Evolutionary conservation across 2,329 filamentous ascomycete species (phyloP).

Genomic region (Domatiomyces catenatus): DNA sequence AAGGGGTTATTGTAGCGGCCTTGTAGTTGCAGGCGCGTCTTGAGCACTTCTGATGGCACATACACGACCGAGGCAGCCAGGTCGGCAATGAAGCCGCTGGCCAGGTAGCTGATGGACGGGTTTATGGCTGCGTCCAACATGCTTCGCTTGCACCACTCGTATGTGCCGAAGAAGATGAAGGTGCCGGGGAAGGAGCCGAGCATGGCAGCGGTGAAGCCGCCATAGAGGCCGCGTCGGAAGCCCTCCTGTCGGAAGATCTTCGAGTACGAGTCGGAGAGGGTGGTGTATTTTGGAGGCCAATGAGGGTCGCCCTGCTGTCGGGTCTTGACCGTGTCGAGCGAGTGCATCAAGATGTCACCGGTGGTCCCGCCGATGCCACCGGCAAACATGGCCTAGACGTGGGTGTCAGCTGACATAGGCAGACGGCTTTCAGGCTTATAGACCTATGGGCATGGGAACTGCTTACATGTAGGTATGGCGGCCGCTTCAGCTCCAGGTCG

Average conservation of each 20-base stretch:
- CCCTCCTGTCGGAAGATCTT: constrained; percentile 92
- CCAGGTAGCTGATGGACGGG: constrained; percentile 70
- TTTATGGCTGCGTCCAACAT: constrained; percentile 75
- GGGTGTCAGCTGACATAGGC: constrained; percentile 14
- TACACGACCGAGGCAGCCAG: constrained; percentile 84
- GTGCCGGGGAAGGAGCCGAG: constrained; percentile 88
- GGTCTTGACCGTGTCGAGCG: constrained; percentile 94
- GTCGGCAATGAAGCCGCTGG: constrained; percentile 82
- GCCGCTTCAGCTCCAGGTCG: constrained; percentile 27
- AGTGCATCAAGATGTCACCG: constrained; percentile 97
- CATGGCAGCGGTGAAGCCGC: constrained; percentile 82
- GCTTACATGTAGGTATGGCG: constrained; percentile 50
- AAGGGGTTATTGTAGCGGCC: constrained; percentile 89
- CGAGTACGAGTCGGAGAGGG: constrained; percentile 75
- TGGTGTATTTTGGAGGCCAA: constrained; percentile 81
- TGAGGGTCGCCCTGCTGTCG: constrained; percentile 92
- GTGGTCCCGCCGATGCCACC: constrained; percentile 84
- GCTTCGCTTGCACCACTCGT: constrained; percentile 84
- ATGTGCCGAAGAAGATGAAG: constrained; percentile 86
- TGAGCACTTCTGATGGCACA: constrained; percentile 92
- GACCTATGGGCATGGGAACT: not conserved
- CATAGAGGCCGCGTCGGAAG: constrained; percentile 69
- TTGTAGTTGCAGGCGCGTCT: constrained; percentile 90
- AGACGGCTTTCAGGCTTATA: too few relatives aligned
- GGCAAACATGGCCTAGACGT: constrained; percentile 70